Evolutionary conservation across 2,329 filamentous ascomycete species (phyloP).

Genomic region (Penicillium sp.): DNA sequence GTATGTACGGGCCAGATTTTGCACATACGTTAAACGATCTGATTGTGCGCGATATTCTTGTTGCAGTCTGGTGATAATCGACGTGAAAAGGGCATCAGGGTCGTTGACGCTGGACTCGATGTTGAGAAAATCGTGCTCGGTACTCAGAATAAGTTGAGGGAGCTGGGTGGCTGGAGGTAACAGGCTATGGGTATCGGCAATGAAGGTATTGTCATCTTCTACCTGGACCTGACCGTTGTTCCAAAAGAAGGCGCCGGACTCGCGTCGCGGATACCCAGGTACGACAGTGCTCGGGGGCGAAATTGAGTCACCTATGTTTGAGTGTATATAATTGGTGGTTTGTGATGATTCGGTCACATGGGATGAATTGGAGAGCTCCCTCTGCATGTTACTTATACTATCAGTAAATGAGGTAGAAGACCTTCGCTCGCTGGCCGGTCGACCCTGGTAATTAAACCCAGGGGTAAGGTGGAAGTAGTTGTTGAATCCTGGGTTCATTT

Average conservation of each 20-base stretch:
- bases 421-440: not conserved
- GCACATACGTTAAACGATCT: not conserved
- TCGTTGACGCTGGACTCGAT: not conserved
- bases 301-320: slow-evolving; percentile 4
- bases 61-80: not conserved
- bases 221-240: not conserved
- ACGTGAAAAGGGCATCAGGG: not conserved
- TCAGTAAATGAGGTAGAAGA: slow-evolving; percentile 3
- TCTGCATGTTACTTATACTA: slow-evolving; percentile 1
- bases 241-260: not conserved
- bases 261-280: not conserved
- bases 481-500: not conserved
- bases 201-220: not conserved
- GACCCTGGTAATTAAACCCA: not conserved
- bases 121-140: not conserved
- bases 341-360: slow-evolving; percentile 4
- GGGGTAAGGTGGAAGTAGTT: not conserved
- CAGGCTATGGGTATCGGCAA: not conserved
- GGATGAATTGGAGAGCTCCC: slow-evolving; percentile 3
- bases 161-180: not conserved
- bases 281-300: not conserved
- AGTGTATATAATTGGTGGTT: slow-evolving; percentile 3
- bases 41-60: not conserved
- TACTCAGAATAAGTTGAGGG: not conserved
- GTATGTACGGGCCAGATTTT: not conserved